phyloP scores from a whole-genome alignment of 345 rosid species.

The Luvunga scandens region DNA sequence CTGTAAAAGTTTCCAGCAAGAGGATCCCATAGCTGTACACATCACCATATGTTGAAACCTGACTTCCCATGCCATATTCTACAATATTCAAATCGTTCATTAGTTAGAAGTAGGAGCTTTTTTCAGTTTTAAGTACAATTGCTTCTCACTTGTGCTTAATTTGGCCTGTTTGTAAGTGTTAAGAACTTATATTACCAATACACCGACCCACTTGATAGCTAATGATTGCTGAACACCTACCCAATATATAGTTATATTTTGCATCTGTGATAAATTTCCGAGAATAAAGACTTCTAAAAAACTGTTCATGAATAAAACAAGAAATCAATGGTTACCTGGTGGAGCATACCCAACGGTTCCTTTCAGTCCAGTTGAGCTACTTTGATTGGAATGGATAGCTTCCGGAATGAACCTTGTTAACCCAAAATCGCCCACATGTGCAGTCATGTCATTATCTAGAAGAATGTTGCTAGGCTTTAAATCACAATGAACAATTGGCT shows the following conservation, averaged over 20 bases:
- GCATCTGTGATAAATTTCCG: no score
- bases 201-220: no score
- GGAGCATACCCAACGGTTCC: conserved; percentile 10
- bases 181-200: no score
- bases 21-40: conserved; percentile 40
- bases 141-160: background rate
- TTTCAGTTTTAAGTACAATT: background rate
- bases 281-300: background rate
- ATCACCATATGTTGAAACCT: conserved; percentile 32
- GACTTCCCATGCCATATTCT: conserved; percentile 30
- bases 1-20: conserved; percentile 33
- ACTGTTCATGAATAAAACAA: background rate
- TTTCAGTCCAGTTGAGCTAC: conserved; percentile 8
- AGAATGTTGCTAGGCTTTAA: conserved; percentile 12
- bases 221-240: background rate
- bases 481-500: conserved; percentile 7
- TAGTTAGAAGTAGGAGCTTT: background rate
- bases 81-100: background rate
- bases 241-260: background rate
- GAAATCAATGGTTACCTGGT: conserved; percentile 7
- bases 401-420: conserved; percentile 7
- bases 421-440: conserved; percentile 14
- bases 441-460: conserved; percentile 2
- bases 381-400: background rate
- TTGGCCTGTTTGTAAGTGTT: background rate